A percentile compares a stretch with the other conserved stretches of the same genome.
phyloP scores from a whole-genome alignment of 1,139 yeast genomes.

The Meyerozyma carpophila region DNA sequence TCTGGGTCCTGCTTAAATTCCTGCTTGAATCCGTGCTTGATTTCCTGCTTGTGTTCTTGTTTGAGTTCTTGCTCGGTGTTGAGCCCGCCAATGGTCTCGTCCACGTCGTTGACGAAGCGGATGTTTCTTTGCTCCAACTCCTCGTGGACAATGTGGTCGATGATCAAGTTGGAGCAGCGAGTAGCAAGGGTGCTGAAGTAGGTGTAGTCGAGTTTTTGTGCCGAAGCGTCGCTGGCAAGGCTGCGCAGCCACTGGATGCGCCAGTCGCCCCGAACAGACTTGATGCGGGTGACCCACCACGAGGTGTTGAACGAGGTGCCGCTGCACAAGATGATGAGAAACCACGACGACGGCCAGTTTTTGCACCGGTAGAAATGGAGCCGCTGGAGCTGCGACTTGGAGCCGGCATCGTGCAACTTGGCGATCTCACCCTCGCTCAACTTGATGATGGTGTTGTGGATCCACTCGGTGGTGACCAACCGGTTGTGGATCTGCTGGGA shows the following conservation, averaged over 20 bases:
- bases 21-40: no score
- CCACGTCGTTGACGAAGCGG: conserved; percentile 22
- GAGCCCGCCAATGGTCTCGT: background rate
- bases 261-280: conserved; percentile 61
- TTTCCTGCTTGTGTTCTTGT: no score
- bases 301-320: conserved; percentile 43
- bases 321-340: conserved; percentile 43
- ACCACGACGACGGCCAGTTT: conserved; percentile 75
- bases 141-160: conserved; percentile 59
- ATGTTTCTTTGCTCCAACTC: conserved; percentile 46
- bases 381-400: background rate
- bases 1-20: no score
- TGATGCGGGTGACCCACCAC: conserved; percentile 64
- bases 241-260: conserved; percentile 45
- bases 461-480: conserved; percentile 65
- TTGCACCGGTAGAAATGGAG: conserved; percentile 51
- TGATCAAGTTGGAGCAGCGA: conserved; percentile 52
- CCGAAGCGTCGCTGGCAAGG: conserved; percentile 13
- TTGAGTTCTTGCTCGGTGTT: no score
- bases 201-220: conserved; percentile 32
- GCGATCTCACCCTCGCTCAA: conserved; percentile 34
- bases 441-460: conserved; percentile 49
- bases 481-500: conserved; percentile 47
- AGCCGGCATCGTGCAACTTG: conserved; percentile 13
- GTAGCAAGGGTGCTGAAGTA: conserved; percentile 47